Base-by-base conservation (phyloP, 2,329 filamentous ascomycete genomes). In the Stagonosporopsis chrysanthemi region DNA sequence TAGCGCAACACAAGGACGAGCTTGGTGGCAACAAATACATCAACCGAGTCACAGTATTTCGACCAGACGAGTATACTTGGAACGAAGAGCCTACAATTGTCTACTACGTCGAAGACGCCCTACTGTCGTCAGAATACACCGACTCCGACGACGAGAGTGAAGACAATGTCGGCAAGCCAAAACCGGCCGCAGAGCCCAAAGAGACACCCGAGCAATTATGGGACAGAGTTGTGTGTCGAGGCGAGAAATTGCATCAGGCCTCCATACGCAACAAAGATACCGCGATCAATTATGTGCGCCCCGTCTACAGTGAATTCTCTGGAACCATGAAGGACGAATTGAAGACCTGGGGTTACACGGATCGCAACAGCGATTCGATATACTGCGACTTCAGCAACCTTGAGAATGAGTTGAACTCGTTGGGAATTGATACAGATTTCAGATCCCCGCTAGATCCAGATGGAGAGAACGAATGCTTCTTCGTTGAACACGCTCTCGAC, bases 1-100 rank as follows among this genome's bases (percentile, higher is more conserved):
- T 63, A 6, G 50, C 46, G 1, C 60, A 63, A 26, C 60, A 63
- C 26, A 63, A 63, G 28, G 12, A n/a, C 12, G 53, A 63, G 29
- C 36, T 63, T 7, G 60, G 60, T 4, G 22, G 11, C 4, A 48
- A 58, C 12, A 62, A 52, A 28, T 56, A 52, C 7, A 41, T 63
- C 3, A 24, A 36, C 9, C 41, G 40, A 33, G 33, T 58, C 5
- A 54, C 52, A 2, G 33, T 61, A 1, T 63, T 58, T 11, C n/a
- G 28, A n/a, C 14, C 39, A 14, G 53, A 57, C 12, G 17, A 35
- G 1, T 38, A 50, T n/a, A 14, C 19, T 5, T 39, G 24, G 14
- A 6, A 15, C 9, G 23, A 53, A 4, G 52, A 54, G 11, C 35
- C 35, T 17, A 47, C 36, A 6, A 35, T 60, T 4, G 11, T 60